A percentile compares a stretch with the other conserved stretches of the same genome.
These are phyloP conservation scores for Lotmaria passim DNA, from an alignment of 208 protist genomes.

Conservation along the genomic window DNA sequence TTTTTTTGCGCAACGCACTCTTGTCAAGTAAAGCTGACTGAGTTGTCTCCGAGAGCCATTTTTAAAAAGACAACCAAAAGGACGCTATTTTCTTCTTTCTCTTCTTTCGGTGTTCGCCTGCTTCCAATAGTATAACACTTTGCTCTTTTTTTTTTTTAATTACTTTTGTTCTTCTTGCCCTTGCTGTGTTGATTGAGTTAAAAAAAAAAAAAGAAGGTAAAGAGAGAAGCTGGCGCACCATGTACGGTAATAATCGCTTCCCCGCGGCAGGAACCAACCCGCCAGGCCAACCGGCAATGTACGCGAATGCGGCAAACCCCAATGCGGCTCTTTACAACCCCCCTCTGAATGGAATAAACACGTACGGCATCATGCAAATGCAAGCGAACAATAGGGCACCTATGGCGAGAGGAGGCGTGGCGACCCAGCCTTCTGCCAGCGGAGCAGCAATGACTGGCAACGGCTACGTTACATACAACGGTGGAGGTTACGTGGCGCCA, in stretches of 20 bases:
- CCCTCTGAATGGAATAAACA: constrained; percentile 7
- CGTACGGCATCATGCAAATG: constrained; percentile 10
- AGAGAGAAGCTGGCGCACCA: neutral
- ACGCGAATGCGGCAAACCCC: neutral
- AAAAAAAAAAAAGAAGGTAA: neutral
- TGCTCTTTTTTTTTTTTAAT: too few relatives aligned
- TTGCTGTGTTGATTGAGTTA: neutral
- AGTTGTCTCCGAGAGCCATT: too few relatives aligned
- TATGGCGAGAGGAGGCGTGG: neutral
- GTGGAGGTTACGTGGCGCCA: constrained; percentile 7
- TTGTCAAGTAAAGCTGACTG: neutral
- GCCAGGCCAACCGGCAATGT: neutral
- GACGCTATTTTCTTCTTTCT: too few relatives aligned
- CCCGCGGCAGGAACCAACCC: neutral
- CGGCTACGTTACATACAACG: constrained; percentile 13
- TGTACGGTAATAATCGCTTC: constrained; percentile 11
- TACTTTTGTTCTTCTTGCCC: too few relatives aligned
- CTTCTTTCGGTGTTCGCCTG: too few relatives aligned
- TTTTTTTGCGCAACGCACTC: neutral
- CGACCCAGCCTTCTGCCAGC: neutral
- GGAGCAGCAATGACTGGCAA: neutral
- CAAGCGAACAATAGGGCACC: neutral
- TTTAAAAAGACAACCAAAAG: too few relatives aligned
- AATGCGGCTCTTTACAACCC: neutral
- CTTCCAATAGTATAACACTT: too few relatives aligned